Evolutionary conservation across 192 early-diverging fungal species (phyloP), one percentile per base, ranked within the genome.

Genomic region (Coemansia sp.): DNA sequence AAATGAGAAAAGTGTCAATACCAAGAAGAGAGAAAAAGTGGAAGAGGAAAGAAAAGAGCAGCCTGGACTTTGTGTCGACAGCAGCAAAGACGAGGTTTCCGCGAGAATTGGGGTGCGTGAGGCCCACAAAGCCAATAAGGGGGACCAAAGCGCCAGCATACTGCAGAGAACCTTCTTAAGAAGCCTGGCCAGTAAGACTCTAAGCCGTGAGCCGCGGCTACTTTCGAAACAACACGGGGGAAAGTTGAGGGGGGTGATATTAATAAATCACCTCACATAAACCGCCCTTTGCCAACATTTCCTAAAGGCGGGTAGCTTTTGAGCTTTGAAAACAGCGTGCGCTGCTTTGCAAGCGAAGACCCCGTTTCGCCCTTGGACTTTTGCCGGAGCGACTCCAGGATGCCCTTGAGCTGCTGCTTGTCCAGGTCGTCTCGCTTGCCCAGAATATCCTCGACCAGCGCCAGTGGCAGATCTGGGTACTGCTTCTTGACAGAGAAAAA

Each of bases 401-500:
- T 87, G 53, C 92, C 91, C 67, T 89, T 93, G 48, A 94, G 72
- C 56, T 85, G 83, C 35, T 85, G 79, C 70, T 88, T 89, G 41
- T 97, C 93, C 67, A 98, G 73, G 70, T 99, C 95, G 76, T 98
- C 95, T 56, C 95, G 83, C 70, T 87, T 90, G 39, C 75, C 67
- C 52, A 98, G 71, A 29, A 97, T 81, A 68, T 95, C 90, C 75
- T 98, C 94, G n/a, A 98, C 84, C 74, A 95, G 88, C 24, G 84
- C 82, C n/a, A 97, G 62, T 5, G 94, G 95, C 38, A 96, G 64
- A 69, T 99, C 95, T 8, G 93, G 92, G 76, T 90, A 99, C 61
- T 88, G 82, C 58, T 94, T 91, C 82, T 90, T 91, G 65, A 97
- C 64, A 10, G 86, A 75, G 58, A 94, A 96, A 70, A 95, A 98